Evolutionary conservation across 106 monocot species (phyloP), one percentile per base, ranked within the genome.

Genomic region (Allium sativum): DNA sequence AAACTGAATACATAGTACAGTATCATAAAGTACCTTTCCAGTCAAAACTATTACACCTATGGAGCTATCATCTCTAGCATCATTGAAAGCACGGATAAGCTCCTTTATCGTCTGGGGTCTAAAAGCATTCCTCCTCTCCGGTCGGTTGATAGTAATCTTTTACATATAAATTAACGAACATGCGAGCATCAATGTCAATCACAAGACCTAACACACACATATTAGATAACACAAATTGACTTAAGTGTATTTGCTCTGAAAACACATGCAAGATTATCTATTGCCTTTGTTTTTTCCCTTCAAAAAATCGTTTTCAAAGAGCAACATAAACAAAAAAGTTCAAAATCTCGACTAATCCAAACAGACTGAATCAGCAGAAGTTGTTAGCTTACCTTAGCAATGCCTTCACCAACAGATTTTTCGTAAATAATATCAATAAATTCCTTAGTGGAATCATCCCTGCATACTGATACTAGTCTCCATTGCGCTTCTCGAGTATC

Each of bases 71-170:
- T 94, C 89, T 72, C 93, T 86, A 7, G 93, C 93, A 76, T 94
- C 89, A 65, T 82, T 81, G 62, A 94, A 89, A 40, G 86, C 93
- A 10, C 78, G 80, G 18, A 82, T 82, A 20, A 94, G 93, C 55
- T 94, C 86, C 68, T 94, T 94, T 42, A 94, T 68, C 6, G 93
- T 94, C 19, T 78, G 78, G 18, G 93, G 86, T 18, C 93, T 69
- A 63, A 94, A 94, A 9, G 86, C 82, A 70, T 94, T 94, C 72
- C 93, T 89, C 65, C 81, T 85, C 40, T 94, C 89, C 15, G 89
- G 93, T 8, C 86, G 80, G 67, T 94, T 94, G 65, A 94, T 94
- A 18, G 89, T 89, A 19, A 94, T 83, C 89, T 94, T 68, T 52
- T 3, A 31, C 31, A 31, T 31, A 31, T 31, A 31, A 31, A 31